Evolutionary conservation across 1,284 basidiomycete genomes (phyloP).

Genomic region (Ganoderma meredithae): DNA sequence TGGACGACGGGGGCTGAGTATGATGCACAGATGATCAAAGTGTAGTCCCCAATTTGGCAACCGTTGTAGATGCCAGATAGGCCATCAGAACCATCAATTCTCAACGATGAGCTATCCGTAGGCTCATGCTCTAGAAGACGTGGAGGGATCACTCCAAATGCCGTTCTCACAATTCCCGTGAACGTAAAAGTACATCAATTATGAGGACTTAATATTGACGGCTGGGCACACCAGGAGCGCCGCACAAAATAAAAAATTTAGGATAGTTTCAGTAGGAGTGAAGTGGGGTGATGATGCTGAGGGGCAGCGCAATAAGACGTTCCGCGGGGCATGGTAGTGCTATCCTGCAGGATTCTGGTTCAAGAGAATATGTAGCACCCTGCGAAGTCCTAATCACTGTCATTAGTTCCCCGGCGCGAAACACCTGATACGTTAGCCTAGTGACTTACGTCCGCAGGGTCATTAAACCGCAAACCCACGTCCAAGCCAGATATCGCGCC

Average conservation of each 20-base stretch:
- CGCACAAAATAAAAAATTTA: not conserved
- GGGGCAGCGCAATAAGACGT: not conserved
- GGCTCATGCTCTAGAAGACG: too few species aligned
- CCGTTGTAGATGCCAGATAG: constrained; percentile 14
- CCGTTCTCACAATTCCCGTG: not conserved
- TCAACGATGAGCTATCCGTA: too few species aligned
- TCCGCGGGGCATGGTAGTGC: not conserved
- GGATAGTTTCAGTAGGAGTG: not conserved
- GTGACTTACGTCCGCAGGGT: constrained; percentile 36
- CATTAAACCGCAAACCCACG: constrained; percentile 36
- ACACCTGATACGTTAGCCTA: not conserved
- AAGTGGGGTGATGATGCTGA: not conserved
- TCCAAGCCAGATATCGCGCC: constrained; percentile 31
- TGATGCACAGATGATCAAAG: constrained; percentile 8
- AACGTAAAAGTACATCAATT: not conserved
- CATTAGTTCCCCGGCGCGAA: not conserved
- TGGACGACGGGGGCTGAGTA: not conserved
- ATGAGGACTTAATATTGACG: not conserved
- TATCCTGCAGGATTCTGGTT: not conserved
- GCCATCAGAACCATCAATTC: not conserved
- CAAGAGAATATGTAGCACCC: constrained; percentile 34
- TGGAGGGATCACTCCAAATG: too few species aligned
- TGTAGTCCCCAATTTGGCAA: constrained; percentile 22
- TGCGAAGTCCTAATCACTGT: constrained; percentile 25
- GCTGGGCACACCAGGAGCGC: not conserved